Evolutionary conservation across 352 stramenopile genomes (phyloP), one percentile per base, ranked within the genome.

Genomic region (Phytopythium chamaehyphon): DNA sequence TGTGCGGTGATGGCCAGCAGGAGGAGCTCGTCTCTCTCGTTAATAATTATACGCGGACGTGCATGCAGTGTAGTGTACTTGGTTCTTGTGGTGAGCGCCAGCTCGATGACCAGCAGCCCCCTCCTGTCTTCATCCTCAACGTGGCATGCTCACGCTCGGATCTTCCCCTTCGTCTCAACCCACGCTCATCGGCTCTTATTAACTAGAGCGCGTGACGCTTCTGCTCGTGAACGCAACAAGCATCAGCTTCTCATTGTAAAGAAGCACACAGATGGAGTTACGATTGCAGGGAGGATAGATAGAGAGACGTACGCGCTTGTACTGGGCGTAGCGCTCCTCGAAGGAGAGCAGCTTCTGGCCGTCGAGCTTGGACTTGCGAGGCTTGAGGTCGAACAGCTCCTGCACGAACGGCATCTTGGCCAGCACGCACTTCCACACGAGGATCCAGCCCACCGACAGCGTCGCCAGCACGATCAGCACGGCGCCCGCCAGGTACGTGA

Each of bases 401-500:
- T 88, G 81, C 28, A 92, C 55, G 53, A 92, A 88, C 16, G 76
- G 76, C 76, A 92, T 92, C 58, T 88, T 88, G 46, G 81, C 74
- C 47, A 92, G 64, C 52, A 92, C 77, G 51, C 75, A 86, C 64
- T 90, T 92, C 81, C 81, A 92, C 49, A 92, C 81, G n/a, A 86
- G 68, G 47, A 92, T 73, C 81, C 81, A 92, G 48, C 78, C 79
- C 24, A 92, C 46, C 6, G 55, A 70, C 10, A 92, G 61, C 48
- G 81, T 92, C 54, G 86, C 77, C n/a, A 92, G 81, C 49, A 92
- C 72, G 62, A 92, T 92, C 58, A 74, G 83, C 38, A 92, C 74
- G 0, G 81, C 81, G 16, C 81, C 81, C 1, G 74, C 80, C 10
- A 92, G 67, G 66, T 92, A 92, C 42, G 73, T 76, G 50, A 64